phyloP scores from a whole-genome alignment of 345 rosid genomes.

The Populus simonii region DNA sequence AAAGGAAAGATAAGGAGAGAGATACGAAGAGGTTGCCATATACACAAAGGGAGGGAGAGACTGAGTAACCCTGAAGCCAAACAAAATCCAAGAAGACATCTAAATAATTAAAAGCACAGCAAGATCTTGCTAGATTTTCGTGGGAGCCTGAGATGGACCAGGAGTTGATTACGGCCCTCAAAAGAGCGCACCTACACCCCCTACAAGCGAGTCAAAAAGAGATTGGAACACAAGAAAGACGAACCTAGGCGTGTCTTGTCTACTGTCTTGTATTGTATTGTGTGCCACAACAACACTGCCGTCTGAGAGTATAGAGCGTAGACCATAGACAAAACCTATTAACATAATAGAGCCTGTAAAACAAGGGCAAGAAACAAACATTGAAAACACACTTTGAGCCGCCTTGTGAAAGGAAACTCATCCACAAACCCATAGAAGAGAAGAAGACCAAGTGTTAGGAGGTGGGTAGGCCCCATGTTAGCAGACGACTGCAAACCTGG shows the following conservation, averaged over 20 bases:
- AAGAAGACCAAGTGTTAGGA: slow-evolving; percentile 14
- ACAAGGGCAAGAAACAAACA: not conserved
- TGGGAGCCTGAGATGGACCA: not conserved
- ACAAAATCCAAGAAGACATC: slow-evolving; percentile 29
- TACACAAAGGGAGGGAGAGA: not conserved
- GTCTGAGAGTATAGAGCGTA: not conserved
- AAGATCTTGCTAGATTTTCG: slow-evolving; percentile 19
- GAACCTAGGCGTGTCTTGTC: not conserved
- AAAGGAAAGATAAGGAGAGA: slow-evolving; percentile 15
- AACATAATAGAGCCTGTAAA: not conserved
- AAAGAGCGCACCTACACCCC: not conserved
- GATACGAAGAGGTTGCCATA: not conserved
- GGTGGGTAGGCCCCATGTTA: slow-evolving; percentile 16
- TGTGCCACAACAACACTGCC: too few relatives aligned
- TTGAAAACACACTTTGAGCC: slow-evolving; percentile 11
- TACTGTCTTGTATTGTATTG: not conserved
- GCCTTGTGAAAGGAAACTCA: slow-evolving; percentile 15
- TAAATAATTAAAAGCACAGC: slow-evolving; percentile 23
- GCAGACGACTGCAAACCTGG: not conserved
- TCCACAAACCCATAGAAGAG: not conserved
- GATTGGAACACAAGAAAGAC: not conserved
- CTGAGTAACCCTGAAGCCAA: slow-evolving; percentile 6
- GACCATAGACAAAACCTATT: not conserved
- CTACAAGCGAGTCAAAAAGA: too few relatives aligned
- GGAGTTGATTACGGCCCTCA: not conserved